Evolutionary conservation across 257 asterid genomes (phyloP).

Genomic region (Nicotiana sylvestris): DNA sequence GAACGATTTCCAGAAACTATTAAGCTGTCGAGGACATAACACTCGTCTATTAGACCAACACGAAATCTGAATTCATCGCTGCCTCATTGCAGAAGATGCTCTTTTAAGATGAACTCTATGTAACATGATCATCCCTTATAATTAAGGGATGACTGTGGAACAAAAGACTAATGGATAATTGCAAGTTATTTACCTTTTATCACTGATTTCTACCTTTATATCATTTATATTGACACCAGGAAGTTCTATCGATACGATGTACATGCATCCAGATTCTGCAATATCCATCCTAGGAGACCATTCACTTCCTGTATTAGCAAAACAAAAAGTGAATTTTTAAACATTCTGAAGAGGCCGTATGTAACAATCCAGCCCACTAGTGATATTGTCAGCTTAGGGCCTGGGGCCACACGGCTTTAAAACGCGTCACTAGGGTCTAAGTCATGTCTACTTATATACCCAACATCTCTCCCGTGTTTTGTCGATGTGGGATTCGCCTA

Average conservation of each 20-base stretch:
- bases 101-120: too few relatives aligned
- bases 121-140: too few relatives aligned
- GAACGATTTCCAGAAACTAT: slow-evolving; percentile 55
- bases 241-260: slow-evolving; percentile 56
- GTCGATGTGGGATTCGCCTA: too few relatives aligned
- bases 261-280: slow-evolving; percentile 56
- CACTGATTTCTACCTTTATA: slow-evolving; percentile 59
- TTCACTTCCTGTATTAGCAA: slow-evolving; percentile 20
- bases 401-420: too few relatives aligned
- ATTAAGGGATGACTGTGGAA: neutral
- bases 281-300: slow-evolving; percentile 78
- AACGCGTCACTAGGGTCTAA: too few relatives aligned
- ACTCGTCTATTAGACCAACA: slow-evolving; percentile 4
- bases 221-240: slow-evolving; percentile 58
- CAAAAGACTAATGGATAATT: neutral
- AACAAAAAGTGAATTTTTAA: neutral
- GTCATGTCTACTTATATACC: too few relatives aligned
- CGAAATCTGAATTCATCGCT: neutral
- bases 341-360: neutral
- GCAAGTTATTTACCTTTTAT: slow-evolving; percentile 35
- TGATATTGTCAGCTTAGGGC: too few relatives aligned
- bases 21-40: slow-evolving; percentile 44
- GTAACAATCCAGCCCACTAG: too few relatives aligned
- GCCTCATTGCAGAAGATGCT: neutral
- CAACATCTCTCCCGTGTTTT: too few relatives aligned